phyloP scores from a whole-genome alignment of 257 asterid species.

The Datura wrightii region DNA sequence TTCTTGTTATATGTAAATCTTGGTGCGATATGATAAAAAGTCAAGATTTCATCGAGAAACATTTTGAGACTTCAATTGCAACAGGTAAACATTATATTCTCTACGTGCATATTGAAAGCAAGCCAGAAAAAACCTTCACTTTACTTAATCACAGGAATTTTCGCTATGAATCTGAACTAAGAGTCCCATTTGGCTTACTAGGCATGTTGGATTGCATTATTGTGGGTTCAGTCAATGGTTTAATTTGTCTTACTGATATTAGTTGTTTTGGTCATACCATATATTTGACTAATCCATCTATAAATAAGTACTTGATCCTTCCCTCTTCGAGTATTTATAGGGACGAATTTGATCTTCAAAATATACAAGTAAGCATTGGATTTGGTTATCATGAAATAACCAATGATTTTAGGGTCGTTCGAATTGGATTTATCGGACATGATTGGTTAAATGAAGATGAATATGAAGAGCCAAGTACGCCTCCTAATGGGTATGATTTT shows the following conservation, averaged over 20 bases:
- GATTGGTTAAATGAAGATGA: neutral
- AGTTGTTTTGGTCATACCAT: neutral
- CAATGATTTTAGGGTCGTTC: slow-evolving; percentile 34
- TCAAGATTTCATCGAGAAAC: slow-evolving; percentile 3
- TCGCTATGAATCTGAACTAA: neutral
- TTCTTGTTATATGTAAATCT: slow-evolving; percentile 8
- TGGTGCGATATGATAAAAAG: slow-evolving; percentile 31
- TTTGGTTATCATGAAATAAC: slow-evolving; percentile 34
- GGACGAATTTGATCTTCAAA: neutral
- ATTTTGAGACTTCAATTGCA: neutral
- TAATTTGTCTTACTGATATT: slow-evolving; percentile 25
- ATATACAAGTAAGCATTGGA: neutral
- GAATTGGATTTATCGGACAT: neutral
- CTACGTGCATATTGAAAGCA: neutral
- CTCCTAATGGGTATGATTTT: neutral
- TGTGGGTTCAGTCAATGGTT: slow-evolving; percentile 34
- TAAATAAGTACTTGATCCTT: slow-evolving; percentile 3
- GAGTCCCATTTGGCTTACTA: neutral
- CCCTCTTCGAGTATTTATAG: neutral
- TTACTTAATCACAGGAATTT: slow-evolving; percentile 9
- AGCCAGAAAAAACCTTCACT: neutral
- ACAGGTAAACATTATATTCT: slow-evolving; percentile 31
- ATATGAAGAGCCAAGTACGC: neutral
- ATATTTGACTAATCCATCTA: slow-evolving; percentile 36
- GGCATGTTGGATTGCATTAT: neutral